A percentile compares a stretch with the other conserved stretches of the same genome.
Conservation (phyloP, 495 filamentous ascomycete genomes). For the Oleoguttula mirabilis region DNA sequence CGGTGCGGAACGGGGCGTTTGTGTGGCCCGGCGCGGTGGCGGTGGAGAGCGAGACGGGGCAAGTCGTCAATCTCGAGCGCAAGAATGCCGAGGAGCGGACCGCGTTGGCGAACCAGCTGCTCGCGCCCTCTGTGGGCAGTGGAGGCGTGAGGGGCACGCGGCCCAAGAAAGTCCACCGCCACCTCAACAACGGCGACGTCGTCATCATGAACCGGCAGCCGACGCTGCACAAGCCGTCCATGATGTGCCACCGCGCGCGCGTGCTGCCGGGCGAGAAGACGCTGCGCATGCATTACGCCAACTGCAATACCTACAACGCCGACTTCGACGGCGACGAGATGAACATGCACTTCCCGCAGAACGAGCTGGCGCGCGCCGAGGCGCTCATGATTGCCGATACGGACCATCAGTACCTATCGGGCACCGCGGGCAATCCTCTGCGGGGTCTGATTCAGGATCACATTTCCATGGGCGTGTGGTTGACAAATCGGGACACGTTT, state of each 20-base stretch:
- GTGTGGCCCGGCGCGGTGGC: slow-evolving; percentile 90
- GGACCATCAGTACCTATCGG: slow-evolving; percentile 92
- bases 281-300: slow-evolving; percentile 99
- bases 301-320: slow-evolving; percentile 99
- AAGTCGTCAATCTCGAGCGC: slow-evolving; percentile 73
- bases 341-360: slow-evolving; percentile 99
- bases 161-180: slow-evolving; percentile 94
- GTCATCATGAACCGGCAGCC: slow-evolving; percentile 99
- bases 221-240: slow-evolving; percentile 99
- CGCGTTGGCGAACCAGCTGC: slow-evolving; percentile 78
- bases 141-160: slow-evolving; percentile 47
- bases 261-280: slow-evolving; percentile 91
- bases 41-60: slow-evolving; percentile 90
- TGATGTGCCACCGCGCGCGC: slow-evolving; percentile 93
- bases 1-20: slow-evolving; percentile 88
- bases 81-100: slow-evolving; percentile 77
- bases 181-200: slow-evolving; percentile 90
- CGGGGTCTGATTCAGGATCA: slow-evolving; percentile 98
- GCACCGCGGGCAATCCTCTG: slow-evolving; percentile 85
- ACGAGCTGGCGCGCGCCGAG: slow-evolving; percentile 84
- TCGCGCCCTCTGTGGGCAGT: slow-evolving; percentile 70
- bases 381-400: slow-evolving; percentile 87
- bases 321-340: slow-evolving; percentile 99
- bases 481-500: slow-evolving; percentile 88
- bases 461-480: slow-evolving; percentile 80